phyloP scores from a whole-genome alignment of 371 early-diverging fungal species.

The Mucor velutinosus region DNA sequence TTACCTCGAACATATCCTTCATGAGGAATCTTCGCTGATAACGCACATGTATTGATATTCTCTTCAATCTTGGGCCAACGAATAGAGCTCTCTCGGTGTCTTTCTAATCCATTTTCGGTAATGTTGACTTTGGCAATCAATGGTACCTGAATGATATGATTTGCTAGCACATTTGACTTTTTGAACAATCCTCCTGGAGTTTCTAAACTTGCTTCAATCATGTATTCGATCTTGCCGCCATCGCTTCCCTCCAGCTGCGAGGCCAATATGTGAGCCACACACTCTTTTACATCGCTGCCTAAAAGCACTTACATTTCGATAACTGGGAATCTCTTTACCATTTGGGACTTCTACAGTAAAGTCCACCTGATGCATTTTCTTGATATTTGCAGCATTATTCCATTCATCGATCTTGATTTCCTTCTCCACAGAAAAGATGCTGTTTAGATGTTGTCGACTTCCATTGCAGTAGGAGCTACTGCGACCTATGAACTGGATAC shows the following conservation, averaged over 20 bases:
- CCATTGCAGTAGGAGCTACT: slow-evolving; percentile 3
- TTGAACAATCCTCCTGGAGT: slow-evolving; percentile 11
- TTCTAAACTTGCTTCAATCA: slow-evolving; percentile 14
- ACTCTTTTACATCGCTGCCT: not conserved
- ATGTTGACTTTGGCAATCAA: slow-evolving; percentile 3
- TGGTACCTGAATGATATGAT: slow-evolving; percentile 6
- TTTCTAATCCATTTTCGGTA: slow-evolving; percentile 1
- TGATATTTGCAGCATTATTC: not conserved
- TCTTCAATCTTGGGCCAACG: slow-evolving; percentile 15
- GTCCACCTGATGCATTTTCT: slow-evolving; percentile 3
- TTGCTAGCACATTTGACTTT: not conserved
- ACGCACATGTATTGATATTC: slow-evolving; percentile 4
- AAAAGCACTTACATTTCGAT: slow-evolving; percentile 2
- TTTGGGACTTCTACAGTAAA: slow-evolving; percentile 7
- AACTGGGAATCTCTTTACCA: slow-evolving; percentile 7
- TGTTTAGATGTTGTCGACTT: not conserved
- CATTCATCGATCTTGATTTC: not conserved
- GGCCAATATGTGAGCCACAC: not conserved
- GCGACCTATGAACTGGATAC: slow-evolving; percentile 8
- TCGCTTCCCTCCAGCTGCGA: slow-evolving; percentile 6
- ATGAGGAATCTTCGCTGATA: slow-evolving; percentile 10
- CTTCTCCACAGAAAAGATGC: slow-evolving; percentile 7
- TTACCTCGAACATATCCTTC: slow-evolving; percentile 13
- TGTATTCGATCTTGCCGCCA: slow-evolving; percentile 18
- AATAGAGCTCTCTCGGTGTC: slow-evolving; percentile 1